Conservation (phyloP, 2,329 filamentous ascomycete genomes). For the Penicillium sp. region DNA sequence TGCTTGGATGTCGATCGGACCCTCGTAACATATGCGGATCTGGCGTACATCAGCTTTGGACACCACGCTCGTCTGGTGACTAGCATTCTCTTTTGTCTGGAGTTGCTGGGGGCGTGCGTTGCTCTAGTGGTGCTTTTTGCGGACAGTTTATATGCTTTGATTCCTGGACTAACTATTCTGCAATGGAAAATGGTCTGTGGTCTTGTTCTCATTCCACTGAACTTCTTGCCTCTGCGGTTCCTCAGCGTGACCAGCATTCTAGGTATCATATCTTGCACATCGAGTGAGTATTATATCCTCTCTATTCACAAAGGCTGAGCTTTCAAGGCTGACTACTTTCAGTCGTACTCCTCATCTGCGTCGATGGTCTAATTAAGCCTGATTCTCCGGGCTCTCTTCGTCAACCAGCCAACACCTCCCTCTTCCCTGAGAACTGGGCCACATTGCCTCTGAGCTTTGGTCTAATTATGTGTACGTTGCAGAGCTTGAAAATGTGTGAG, state of each 20-base stretch:
- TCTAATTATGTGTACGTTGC: conserved; percentile 72
- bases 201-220: conserved; percentile 76
- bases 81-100: conserved; percentile 83
- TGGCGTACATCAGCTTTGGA: conserved; percentile 90
- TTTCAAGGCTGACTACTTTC: no score
- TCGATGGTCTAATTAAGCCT: conserved; percentile 85
- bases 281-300: no score
- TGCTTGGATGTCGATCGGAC: conserved; percentile 85
- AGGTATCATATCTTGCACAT: conserved; percentile 87
- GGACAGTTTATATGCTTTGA: conserved; percentile 79
- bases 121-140: conserved; percentile 91
- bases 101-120: conserved; percentile 85
- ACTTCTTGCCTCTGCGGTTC: conserved; percentile 80
- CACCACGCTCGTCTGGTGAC: conserved; percentile 78
- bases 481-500: not conserved
- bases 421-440: conserved; percentile 85
- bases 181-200: conserved; percentile 88
- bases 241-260: conserved; percentile 90
- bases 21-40: conserved; percentile 90
- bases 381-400: conserved; percentile 79
- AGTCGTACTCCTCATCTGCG: conserved; percentile 83
- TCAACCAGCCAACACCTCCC: conserved; percentile 76
- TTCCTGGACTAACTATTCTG: conserved; percentile 70
- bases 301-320: no score
- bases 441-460: conserved; percentile 88